phyloP scores from a whole-genome alignment of 2,329 filamentous ascomycete genomes.

The Apiospora arundinis region DNA sequence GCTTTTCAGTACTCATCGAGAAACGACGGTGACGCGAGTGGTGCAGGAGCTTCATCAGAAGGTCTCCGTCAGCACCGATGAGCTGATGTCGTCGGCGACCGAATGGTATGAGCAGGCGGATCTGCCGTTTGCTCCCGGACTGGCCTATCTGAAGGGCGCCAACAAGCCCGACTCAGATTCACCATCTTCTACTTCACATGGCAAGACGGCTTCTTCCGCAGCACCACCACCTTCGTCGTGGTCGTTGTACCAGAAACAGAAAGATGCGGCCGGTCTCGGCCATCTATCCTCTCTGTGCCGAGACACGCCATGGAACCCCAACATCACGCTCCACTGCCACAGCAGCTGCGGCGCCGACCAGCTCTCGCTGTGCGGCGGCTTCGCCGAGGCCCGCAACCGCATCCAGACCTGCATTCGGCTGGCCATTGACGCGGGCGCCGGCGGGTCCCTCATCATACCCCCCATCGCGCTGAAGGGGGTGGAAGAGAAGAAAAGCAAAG shows the following conservation, averaged over 20 bases:
- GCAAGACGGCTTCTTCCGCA: neutral
- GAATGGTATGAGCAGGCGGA: neutral
- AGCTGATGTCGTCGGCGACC: neutral
- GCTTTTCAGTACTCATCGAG: neutral
- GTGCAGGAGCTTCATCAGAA: neutral
- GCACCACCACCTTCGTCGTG: neutral
- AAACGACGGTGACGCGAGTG: neutral
- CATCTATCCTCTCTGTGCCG: slow-evolving; percentile 26
- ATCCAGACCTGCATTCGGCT: slow-evolving; percentile 26
- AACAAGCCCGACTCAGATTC: neutral
- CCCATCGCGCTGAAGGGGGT: neutral
- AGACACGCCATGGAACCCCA: slow-evolving; percentile 25
- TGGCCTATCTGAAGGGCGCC: neutral
- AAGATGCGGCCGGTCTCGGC: neutral
- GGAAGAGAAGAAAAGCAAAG: neutral
- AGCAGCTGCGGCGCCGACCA: slow-evolving; percentile 21
- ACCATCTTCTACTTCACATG: neutral
- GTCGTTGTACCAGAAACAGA: neutral
- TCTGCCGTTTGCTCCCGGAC: neutral
- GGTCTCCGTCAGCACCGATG: neutral
- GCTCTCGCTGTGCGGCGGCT: slow-evolving; percentile 23
- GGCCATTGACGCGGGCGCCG: slow-evolving; percentile 25
- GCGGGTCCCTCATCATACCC: slow-evolving; percentile 18
- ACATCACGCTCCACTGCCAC: slow-evolving; percentile 25
- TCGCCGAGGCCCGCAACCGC: slow-evolving; percentile 25